phyloP scores from a whole-genome alignment of 345 rosid genomes.

The Citrus reticulata region DNA sequence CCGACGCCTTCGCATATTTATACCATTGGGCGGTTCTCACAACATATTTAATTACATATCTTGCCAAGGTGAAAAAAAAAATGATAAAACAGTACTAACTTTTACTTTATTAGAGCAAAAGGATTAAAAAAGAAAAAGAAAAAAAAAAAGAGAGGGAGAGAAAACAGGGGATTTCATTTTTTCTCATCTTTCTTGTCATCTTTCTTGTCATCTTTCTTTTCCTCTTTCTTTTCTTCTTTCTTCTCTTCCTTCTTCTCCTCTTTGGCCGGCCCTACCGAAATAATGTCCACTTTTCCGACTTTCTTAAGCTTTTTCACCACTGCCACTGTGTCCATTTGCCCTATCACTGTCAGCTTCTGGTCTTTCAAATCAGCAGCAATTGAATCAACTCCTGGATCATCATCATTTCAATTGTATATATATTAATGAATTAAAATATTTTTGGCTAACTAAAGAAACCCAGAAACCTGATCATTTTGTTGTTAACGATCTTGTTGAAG shows the following conservation, averaged over 20 bases:
- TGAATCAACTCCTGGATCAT: slow-evolving; percentile 69
- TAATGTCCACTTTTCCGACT: slow-evolving; percentile 86
- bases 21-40: not conserved
- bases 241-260: slow-evolving; percentile 86
- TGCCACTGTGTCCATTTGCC: slow-evolving; percentile 82
- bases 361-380: slow-evolving; percentile 87
- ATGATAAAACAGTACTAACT: not conserved
- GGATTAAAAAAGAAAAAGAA: no score
- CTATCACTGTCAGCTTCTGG: slow-evolving; percentile 84
- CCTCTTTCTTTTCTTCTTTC: slow-evolving; percentile 58
- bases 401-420: not conserved
- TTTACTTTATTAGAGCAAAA: not conserved
- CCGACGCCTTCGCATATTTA: no score
- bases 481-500: not conserved
- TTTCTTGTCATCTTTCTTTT: slow-evolving; percentile 46
- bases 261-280: slow-evolving; percentile 90
- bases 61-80: not conserved
- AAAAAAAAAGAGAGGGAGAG: no score
- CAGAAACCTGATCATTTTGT: not conserved
- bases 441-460: not conserved
- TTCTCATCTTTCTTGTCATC: slow-evolving; percentile 35
- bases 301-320: slow-evolving; percentile 87
- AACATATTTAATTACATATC: not conserved
- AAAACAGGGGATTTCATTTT: not conserved
- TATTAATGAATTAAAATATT: no score